Evolutionary conservation across 345 rosid genomes (phyloP), one percentile per base, ranked within the genome.

Genomic region (Carallia brachiata): DNA sequence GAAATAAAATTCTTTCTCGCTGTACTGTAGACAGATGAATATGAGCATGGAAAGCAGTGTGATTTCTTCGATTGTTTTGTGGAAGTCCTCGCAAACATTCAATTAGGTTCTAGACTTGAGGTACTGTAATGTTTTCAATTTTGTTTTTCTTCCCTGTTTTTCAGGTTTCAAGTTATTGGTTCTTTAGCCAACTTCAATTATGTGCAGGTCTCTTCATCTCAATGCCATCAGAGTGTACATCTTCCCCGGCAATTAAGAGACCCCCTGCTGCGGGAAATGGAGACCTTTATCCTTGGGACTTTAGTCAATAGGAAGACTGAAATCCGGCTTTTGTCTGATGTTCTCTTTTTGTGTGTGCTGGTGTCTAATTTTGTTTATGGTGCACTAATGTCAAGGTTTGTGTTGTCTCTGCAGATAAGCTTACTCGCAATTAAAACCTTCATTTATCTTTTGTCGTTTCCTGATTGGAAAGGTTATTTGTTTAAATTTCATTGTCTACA

Each of bases 191-290:
- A 54, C 58, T 67, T 62, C 66, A 44, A 64, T 72, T 17, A 62
- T 13, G 40, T 70, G 50, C 79, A 94, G 98, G 82, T 73, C 78
- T 78, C 81, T 56, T 37, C 73, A 55, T 80, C 59, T 68, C 80
- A 61, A 68, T 70, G 65, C 67, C 79, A 80, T 73, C 90, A 80
- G 69, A 82, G 68, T 63, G 79, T 84, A 60, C 75, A 70, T 71
- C 87, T 94, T 78, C 96, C 96, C 34, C 78, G 76, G 36, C 84
- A 86, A 78, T 77, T 94, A 65, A 91, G 88, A 75, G 97, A 94
- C 70, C 81, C 82, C 17, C 82, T 94, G 73, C 78, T 87, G 84
- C 84, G 77, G 70, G 96, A 91, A 80, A 76, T 89, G 91, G 96
- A 91, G 77, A 76, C 76, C 53, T 73, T 75, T 79, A 65, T 89